Percentiles rank a stretch among this genome's conserved stretches.
phyloP scores from a whole-genome alignment of 768 basidiomycete genomes.

The Phlebiopsis flavidoalba region DNA sequence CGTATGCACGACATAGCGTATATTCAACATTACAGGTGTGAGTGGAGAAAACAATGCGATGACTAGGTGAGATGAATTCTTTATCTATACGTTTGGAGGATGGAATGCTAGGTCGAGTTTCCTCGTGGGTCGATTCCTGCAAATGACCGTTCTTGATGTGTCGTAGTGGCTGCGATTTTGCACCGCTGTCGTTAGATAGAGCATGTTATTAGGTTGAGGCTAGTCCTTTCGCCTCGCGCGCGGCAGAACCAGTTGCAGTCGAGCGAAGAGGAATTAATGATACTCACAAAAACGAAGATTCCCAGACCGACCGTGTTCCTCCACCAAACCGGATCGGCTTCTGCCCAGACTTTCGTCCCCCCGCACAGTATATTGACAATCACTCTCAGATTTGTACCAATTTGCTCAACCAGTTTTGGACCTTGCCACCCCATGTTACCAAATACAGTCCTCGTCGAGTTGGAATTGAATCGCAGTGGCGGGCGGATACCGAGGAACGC shows the following conservation, averaged over 20 bases:
- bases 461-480: conserved; percentile 1
- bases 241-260: background rate
- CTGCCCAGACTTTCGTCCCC: conserved; percentile 57
- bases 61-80: background rate
- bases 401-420: background rate
- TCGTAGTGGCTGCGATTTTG: conserved; percentile 64
- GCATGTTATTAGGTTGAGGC: conserved; percentile 58
- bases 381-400: conserved; percentile 27
- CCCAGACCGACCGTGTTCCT: conserved; percentile 67
- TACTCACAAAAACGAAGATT: conserved; percentile 56
- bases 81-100: conserved; percentile 2
- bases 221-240: conserved; percentile 58
- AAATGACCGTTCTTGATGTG: conserved; percentile 66
- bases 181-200: conserved; percentile 67
- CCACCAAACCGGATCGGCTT: conserved; percentile 78
- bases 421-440: background rate
- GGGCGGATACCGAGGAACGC: conserved; percentile 28
- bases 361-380: conserved; percentile 46
- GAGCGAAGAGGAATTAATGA: background rate
- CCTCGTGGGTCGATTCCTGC: conserved; percentile 62
- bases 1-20: background rate
- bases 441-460: background rate
- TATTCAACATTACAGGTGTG: background rate
- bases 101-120: conserved; percentile 61
- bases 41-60: conserved; percentile 1